Conservation (phyloP, 257 asterid genomes). For the Nicotiana knightiana region DNA sequence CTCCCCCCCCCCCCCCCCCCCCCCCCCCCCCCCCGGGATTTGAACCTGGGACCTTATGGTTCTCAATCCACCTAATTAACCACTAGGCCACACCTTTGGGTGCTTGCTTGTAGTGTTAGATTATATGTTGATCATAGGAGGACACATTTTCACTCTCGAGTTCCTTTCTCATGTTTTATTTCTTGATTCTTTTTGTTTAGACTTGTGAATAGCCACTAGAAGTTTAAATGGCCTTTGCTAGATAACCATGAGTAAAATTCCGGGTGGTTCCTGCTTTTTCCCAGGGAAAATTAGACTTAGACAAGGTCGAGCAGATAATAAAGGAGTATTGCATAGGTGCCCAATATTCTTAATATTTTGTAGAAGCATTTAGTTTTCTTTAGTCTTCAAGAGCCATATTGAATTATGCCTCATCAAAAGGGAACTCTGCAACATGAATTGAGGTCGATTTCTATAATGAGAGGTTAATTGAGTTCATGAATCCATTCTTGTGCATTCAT, state of each 20-base stretch:
- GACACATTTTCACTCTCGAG: not conserved
- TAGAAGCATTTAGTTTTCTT: not conserved
- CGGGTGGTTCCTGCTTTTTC: not conserved
- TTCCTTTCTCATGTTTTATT: not conserved
- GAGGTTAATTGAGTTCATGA: not conserved
- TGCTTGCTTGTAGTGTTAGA: too few relatives aligned
- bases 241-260: not conserved
- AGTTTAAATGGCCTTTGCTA: not conserved
- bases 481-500: not conserved
- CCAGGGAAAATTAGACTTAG: not conserved
- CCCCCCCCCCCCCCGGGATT: too few relatives aligned
- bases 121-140: not conserved
- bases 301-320: not conserved
- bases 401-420: not conserved
- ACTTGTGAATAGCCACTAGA: not conserved
- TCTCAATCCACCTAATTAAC: too few relatives aligned
- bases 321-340: not conserved
- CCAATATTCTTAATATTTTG: not conserved
- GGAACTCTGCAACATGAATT: not conserved
- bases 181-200: not conserved
- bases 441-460: not conserved
- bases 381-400: not conserved
- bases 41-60: too few relatives aligned
- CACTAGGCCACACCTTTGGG: too few relatives aligned
- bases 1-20: too few relatives aligned